These are phyloP conservation scores for Truncatella angustata DNA, from an alignment of 2,329 filamentous ascomycete genomes.

Conservation along the genomic window DNA sequence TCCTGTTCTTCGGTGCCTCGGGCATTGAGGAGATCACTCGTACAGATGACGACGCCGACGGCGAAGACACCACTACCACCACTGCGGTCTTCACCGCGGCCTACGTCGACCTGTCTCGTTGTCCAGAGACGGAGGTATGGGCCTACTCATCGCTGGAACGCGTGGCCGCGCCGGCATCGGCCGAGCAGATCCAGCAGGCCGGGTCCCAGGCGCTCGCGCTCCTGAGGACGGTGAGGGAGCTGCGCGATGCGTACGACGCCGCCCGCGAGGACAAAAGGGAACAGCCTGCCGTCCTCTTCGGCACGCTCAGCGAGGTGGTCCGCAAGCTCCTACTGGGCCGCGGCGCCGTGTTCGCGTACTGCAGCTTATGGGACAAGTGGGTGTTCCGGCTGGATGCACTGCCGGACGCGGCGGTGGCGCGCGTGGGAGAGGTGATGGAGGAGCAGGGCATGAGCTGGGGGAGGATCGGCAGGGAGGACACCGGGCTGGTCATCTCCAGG, in stretches of 20 bases:
- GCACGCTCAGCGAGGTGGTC: constrained; percentile 38
- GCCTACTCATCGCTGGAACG: constrained; percentile 54
- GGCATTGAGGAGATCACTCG: constrained; percentile 9
- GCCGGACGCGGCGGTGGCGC: constrained; percentile 28
- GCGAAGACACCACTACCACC: constrained; percentile 6
- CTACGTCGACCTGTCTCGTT: constrained; percentile 59
- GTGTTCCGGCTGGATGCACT: constrained; percentile 49
- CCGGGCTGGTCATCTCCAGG: constrained; percentile 51
- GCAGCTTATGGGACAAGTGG: constrained; percentile 52
- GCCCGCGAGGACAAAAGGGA: constrained; percentile 26
- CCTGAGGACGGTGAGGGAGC: constrained; percentile 18
- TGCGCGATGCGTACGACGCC: constrained; percentile 20
- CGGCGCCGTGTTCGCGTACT: constrained; percentile 24
- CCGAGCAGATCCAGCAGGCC: neutral
- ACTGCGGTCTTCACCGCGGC: constrained; percentile 50
- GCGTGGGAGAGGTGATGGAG: constrained; percentile 20
- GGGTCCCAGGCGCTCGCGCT: constrained; percentile 11
- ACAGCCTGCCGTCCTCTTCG: constrained; percentile 32
- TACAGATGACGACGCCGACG: no score
- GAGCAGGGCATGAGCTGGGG: constrained; percentile 56
- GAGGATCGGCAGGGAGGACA: constrained; percentile 47
- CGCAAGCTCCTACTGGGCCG: constrained; percentile 28
- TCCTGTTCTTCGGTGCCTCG: constrained; percentile 35
- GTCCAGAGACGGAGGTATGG: constrained; percentile 65
- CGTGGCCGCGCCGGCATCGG: neutral